These are phyloP conservation scores for Candida gigantensis DNA, from an alignment of 1,139 yeast species.

Conservation along the genomic window DNA sequence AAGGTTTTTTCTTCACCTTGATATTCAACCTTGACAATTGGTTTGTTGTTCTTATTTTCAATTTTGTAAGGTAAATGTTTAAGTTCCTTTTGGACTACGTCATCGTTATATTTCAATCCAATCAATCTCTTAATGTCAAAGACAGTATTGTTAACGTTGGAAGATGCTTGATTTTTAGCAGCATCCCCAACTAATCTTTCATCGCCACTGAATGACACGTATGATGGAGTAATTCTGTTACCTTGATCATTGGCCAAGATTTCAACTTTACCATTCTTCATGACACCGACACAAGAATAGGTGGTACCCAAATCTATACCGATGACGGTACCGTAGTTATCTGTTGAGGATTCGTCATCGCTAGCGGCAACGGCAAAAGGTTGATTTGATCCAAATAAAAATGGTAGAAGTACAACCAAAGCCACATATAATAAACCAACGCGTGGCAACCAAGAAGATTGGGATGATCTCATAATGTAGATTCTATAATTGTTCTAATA, in stretches of 20 bases:
- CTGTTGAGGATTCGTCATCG: slow-evolving; percentile 44
- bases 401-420: slow-evolving; percentile 49
- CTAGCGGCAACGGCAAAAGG: slow-evolving; percentile 30
- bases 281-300: slow-evolving; percentile 92
- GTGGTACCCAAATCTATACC: slow-evolving; percentile 88
- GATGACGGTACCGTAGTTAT: slow-evolving; percentile 74
- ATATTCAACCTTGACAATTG: slow-evolving; percentile 72
- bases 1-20: slow-evolving; percentile 69
- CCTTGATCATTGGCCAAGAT: slow-evolving; percentile 95
- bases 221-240: slow-evolving; percentile 91
- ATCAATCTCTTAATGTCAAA: slow-evolving; percentile 87
- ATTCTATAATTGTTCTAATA: slow-evolving; percentile 5
- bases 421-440: slow-evolving; percentile 19
- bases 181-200: slow-evolving; percentile 94
- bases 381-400: slow-evolving; percentile 31
- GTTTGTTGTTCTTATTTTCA: slow-evolving; percentile 71
- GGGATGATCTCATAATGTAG: slow-evolving; percentile 12
- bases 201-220: slow-evolving; percentile 80
- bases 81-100: slow-evolving; percentile 76
- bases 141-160: slow-evolving; percentile 76
- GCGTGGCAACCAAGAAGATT: slow-evolving; percentile 17
- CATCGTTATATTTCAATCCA: slow-evolving; percentile 76
- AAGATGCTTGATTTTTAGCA: slow-evolving; percentile 89
- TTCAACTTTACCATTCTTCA: slow-evolving; percentile 90
- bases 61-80: slow-evolving; percentile 80